phyloP scores from a whole-genome alignment of 805 yeast species.

The Kurtzmaniella cleridarum region DNA sequence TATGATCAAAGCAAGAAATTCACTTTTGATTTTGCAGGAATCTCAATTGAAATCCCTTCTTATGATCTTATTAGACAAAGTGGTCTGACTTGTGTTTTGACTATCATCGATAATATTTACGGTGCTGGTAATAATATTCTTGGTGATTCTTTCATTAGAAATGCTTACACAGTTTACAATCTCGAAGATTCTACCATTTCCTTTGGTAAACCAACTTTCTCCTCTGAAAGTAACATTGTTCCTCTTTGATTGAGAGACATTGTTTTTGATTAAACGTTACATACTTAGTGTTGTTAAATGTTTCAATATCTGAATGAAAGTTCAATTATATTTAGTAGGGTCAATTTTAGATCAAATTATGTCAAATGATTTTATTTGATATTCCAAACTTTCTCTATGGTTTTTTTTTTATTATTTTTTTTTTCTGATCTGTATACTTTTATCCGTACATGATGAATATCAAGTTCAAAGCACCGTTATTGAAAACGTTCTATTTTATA shows the following conservation, averaged over 20 bases:
- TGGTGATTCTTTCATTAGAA: slow-evolving; percentile 63
- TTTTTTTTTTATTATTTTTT: no score
- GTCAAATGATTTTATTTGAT: no score
- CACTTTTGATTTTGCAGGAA: slow-evolving; percentile 54
- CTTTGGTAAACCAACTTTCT: slow-evolving; percentile 31
- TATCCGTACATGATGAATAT: no score
- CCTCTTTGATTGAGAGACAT: slow-evolving; percentile 29
- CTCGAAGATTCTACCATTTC: slow-evolving; percentile 53
- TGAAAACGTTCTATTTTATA: no score
- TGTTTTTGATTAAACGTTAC: no score
- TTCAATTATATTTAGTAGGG: no score
- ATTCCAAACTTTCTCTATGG: no score
- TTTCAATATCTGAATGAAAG: no score
- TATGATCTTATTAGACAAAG: slow-evolving; percentile 19
- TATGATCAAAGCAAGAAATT: slow-evolving; percentile 13
- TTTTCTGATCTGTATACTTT: no score
- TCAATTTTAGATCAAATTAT: no score
- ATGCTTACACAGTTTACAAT: slow-evolving; percentile 64
- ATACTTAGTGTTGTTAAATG: no score
- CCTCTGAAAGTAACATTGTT: slow-evolving; percentile 5
- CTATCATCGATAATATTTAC: slow-evolving; percentile 12
- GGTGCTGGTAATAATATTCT: slow-evolving; percentile 25
- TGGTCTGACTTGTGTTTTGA: slow-evolving; percentile 19
- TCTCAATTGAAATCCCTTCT: slow-evolving; percentile 46
- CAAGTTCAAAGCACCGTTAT: no score